Percentiles rank a stretch among this genome's conserved stretches.
Conservation (phyloP, 1,139 yeast genomes). For the Saccharomyces hybrid region DNA sequence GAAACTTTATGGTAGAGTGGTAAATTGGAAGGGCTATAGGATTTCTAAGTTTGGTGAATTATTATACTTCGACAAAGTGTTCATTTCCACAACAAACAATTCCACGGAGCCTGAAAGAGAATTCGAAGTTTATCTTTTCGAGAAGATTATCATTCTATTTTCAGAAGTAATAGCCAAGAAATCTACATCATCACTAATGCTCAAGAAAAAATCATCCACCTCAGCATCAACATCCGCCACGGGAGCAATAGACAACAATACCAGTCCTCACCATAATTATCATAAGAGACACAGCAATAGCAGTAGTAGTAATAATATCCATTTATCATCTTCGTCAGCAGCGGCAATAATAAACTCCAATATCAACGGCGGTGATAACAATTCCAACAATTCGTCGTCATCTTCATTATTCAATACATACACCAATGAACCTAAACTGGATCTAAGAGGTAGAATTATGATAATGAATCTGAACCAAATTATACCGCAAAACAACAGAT, state of each 20-base stretch:
- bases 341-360: background rate
- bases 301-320: background rate
- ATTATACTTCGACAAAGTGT: conserved; percentile 67
- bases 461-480: conserved; percentile 58
- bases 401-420: conserved; percentile 8
- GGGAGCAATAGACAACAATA: background rate
- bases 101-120: conserved; percentile 69
- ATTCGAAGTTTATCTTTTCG: conserved; percentile 83
- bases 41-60: conserved; percentile 79
- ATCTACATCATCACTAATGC: conserved; percentile 27
- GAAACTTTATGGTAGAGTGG: conserved; percentile 63
- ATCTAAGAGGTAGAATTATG: conserved; percentile 62
- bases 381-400: conserved; percentile 4
- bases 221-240: conserved; percentile 11
- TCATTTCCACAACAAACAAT: conserved; percentile 42
- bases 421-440: conserved; percentile 35
- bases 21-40: conserved; percentile 93
- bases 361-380: conserved; percentile 1
- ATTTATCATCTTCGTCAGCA: background rate
- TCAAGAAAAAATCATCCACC: conserved; percentile 26
- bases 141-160: conserved; percentile 77
- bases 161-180: conserved; percentile 41
- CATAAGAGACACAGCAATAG: conserved; percentile 1
- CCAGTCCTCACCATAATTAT: background rate
- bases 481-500: conserved; percentile 38